Base-by-base conservation (phyloP, 2,329 filamentous ascomycete genomes). In the Alternaria sp. region DNA sequence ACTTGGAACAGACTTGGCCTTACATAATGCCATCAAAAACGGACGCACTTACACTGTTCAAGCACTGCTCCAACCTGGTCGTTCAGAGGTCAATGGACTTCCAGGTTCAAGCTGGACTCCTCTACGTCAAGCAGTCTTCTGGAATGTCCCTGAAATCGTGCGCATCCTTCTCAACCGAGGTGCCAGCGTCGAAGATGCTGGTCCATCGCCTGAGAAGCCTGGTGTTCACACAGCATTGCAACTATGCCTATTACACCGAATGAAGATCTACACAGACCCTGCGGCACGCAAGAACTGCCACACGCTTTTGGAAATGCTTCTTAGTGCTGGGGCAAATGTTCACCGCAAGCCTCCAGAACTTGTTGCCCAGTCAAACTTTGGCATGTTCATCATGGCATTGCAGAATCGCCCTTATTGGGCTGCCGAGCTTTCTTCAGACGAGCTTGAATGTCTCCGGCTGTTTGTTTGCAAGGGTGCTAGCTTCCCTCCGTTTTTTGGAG, bases 1-100 rank as follows among this genome's bases (percentile, higher is more conserved):
- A 3, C 65, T 74, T 6, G 77, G 77, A 1, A 77, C 69, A 6
- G 76, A 79, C 40, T 59, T 78, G 11, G 71, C 77, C 1, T 61
- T 80, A 8, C 72, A 79, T 40, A 80, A 79, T 59, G 77, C 77
- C 5, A 79, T 79, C 47, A 78, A 74, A 47, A 79, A 79, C 30
- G 73, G 72, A 17, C 66, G 76, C 5, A 55, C 64, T 2, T 72
- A 73, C 43, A 77, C 71, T 11, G 74, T 79, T 0, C 72, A 77
- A 45, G 65, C 69, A 13, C 54, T 79, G 6, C 58, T 77, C 5
- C 44, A 69, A 12, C 63, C 69, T 1, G 68, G 64, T 15, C 67
- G 70, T 15, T 74, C 72, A 11, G 65, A 71, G n/a, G 65, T 75
- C 4, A 72, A 78, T 36, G 77, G 76, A 2, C 30, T 73, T 12